These are phyloP conservation scores for Leccinum truebloodii DNA, from an alignment of 768 basidiomycete species.

Conservation along the genomic window DNA sequence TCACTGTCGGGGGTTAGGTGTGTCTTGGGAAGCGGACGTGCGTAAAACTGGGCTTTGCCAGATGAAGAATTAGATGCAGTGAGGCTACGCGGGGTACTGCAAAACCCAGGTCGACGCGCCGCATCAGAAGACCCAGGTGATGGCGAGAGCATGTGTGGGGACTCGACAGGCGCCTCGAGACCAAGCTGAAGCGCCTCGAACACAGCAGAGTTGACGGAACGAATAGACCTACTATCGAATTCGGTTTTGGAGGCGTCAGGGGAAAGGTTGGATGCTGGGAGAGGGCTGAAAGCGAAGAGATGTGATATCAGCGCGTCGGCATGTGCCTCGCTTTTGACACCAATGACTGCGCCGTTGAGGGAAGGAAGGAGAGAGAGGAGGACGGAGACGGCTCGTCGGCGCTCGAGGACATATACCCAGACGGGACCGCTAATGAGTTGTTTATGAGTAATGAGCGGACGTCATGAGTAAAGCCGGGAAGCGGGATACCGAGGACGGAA, in stretches of 20 bases:
- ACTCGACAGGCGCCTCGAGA: conserved; percentile 44
- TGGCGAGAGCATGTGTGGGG: conserved; percentile 42
- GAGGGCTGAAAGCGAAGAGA: conserved; percentile 81
- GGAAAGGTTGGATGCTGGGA: conserved; percentile 67
- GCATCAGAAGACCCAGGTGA: conserved; percentile 25
- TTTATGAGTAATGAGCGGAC: conserved; percentile 4
- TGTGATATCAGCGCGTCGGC: conserved; percentile 80
- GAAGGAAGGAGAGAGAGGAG: conserved; percentile 75
- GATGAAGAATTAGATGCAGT: conserved; percentile 37
- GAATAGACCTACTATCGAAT: conserved; percentile 37
- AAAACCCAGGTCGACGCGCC: conserved; percentile 22
- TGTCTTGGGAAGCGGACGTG: conserved; percentile 66
- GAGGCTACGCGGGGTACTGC: conserved; percentile 30
- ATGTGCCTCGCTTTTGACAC: conserved; percentile 61
- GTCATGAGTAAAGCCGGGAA: conserved; percentile 11
- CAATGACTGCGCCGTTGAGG: conserved; percentile 60
- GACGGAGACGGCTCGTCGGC: conserved; percentile 78
- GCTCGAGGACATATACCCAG: conserved; percentile 91
- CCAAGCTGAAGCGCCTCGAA: conserved; percentile 44
- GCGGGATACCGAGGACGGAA: neutral
- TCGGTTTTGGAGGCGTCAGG: conserved; percentile 37
- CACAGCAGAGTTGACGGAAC: conserved; percentile 48
- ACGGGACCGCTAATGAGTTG: conserved; percentile 67
- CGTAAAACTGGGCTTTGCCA: conserved; percentile 59
- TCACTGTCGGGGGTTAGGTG: conserved; percentile 65